Evolutionary conservation across 257 asterid genomes (phyloP).

Genomic region (Przewalskia tangutica): DNA sequence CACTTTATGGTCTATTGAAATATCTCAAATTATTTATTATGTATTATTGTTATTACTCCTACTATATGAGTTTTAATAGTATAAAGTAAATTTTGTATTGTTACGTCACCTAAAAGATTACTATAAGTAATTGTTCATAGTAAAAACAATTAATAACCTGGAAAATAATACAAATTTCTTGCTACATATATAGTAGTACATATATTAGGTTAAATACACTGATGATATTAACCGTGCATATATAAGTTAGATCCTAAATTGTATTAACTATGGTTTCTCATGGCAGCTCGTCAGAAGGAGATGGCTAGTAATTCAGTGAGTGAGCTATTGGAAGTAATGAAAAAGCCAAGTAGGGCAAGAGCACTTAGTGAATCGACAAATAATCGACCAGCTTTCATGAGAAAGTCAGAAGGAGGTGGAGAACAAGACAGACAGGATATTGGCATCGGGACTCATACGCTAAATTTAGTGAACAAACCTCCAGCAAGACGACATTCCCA

Average conservation of each 20-base stretch:
- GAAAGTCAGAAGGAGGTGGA: slow-evolving; percentile 47
- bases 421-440: slow-evolving; percentile 5
- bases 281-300: slow-evolving; percentile 79
- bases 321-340: slow-evolving; percentile 71
- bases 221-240: no score
- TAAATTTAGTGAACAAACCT: slow-evolving; percentile 29
- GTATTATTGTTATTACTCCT: no score
- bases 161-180: no score
- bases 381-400: slow-evolving; percentile 41
- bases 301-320: slow-evolving; percentile 55
- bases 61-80: no score
- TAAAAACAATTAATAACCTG: no score
- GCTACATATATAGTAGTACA: no score
- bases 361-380: slow-evolving; percentile 77
- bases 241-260: neutral
- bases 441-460: neutral
- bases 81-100: no score
- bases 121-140: no score
- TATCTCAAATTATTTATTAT: no score
- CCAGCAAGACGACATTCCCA: slow-evolving; percentile 78
- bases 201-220: no score
- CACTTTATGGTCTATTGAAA: neutral
- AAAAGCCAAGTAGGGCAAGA: slow-evolving; percentile 56
- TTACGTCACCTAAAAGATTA: no score
- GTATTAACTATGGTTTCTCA: neutral